Conservation (phyloP, 1,139 yeast genomes). For the Suhomyces kunorum region DNA sequence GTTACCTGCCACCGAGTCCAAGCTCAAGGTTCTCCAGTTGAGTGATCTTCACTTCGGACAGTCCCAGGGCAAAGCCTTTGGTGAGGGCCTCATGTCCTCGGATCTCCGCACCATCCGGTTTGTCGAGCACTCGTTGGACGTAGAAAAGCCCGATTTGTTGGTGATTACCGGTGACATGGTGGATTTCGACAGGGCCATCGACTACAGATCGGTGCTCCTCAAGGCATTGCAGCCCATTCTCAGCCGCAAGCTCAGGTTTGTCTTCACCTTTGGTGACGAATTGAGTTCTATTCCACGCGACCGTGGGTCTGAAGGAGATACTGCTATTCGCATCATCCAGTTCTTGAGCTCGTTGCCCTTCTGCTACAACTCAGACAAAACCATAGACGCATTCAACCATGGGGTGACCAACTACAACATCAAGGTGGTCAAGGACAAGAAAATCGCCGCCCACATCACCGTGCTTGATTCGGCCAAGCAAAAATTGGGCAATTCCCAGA, state of each 20-base stretch:
- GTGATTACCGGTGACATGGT: slow-evolving; percentile 46
- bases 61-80: slow-evolving; percentile 27
- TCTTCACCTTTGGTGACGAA: slow-evolving; percentile 45
- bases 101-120: slow-evolving; percentile 36
- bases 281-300: slow-evolving; percentile 8
- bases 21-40: slow-evolving; percentile 39
- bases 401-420: slow-evolving; percentile 44
- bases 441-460: slow-evolving; percentile 31
- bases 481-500: slow-evolving; percentile 34
- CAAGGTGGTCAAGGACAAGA: slow-evolving; percentile 19
- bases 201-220: slow-evolving; percentile 37
- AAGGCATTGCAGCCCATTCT: slow-evolving; percentile 41
- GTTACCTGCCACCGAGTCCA: slow-evolving; percentile 10
- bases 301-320: neutral
- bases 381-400: slow-evolving; percentile 23
- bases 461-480: slow-evolving; percentile 37
- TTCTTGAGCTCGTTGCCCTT: slow-evolving; percentile 39
- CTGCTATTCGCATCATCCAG: slow-evolving; percentile 15
- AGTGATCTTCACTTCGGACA: slow-evolving; percentile 46
- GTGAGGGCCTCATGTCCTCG: slow-evolving; percentile 25
- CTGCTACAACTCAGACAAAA: slow-evolving; percentile 33
- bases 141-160: slow-evolving; percentile 39
- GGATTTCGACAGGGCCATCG: slow-evolving; percentile 28
- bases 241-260: slow-evolving; percentile 31
- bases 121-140: slow-evolving; percentile 26